Percentiles rank a stretch among this genome's conserved stretches.
Evolutionary conservation across 164 flowering plant species (phyloP).

Genomic region (Sedum album): DNA sequence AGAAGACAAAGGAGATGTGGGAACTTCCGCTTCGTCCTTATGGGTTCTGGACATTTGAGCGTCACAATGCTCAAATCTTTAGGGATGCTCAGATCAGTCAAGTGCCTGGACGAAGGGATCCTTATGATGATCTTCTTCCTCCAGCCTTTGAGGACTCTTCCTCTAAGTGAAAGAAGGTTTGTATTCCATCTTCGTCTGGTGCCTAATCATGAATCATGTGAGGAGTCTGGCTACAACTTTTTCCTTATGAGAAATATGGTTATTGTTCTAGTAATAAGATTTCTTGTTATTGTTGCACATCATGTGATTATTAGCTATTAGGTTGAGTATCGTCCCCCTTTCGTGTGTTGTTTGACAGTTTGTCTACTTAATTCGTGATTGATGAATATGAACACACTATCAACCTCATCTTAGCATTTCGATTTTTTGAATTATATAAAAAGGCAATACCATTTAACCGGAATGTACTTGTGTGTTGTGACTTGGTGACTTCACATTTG

Average conservation of each 20-base stretch:
- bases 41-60: slow-evolving; percentile 96
- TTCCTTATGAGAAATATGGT: neutral
- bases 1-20: slow-evolving; percentile 94
- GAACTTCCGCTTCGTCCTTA: slow-evolving; percentile 77
- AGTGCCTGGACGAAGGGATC: slow-evolving; percentile 73
- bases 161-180: slow-evolving; percentile 7
- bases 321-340: neutral
- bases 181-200: neutral
- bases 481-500: neutral
- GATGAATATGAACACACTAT: neutral
- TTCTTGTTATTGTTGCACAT: neutral
- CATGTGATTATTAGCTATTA: neutral
- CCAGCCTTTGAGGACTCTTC: neutral
- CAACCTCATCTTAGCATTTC: neutral
- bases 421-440: neutral
- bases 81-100: slow-evolving; percentile 89
- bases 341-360: neutral
- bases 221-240: neutral
- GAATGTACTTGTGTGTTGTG: neutral
- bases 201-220: neutral
- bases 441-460: neutral
- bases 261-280: neutral
- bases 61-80: slow-evolving; percentile 72
- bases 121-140: slow-evolving; percentile 72
- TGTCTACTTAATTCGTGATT: neutral